Evolutionary conservation across 2,329 filamentous ascomycete genomes (phyloP).

Genomic region (Ophiocordyceps camponoti-leonardi): DNA sequence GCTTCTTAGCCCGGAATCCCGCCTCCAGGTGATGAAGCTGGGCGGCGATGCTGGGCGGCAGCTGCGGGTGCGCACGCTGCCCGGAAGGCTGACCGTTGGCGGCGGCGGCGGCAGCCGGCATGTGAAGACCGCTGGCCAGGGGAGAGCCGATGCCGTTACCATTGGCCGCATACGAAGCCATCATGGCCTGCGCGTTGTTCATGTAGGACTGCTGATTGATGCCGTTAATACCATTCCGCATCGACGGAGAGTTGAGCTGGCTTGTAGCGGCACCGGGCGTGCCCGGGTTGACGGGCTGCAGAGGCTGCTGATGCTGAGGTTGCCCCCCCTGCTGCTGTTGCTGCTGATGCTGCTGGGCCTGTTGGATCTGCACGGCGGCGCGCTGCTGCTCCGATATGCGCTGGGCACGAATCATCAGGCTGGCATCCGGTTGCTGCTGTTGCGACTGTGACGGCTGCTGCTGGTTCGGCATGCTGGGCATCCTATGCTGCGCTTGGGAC

Average conservation of each 20-base stretch:
- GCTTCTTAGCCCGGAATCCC: constrained; percentile 33
- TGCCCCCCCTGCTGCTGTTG: constrained; percentile 5
- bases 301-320: constrained; percentile 20
- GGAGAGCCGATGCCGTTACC: constrained; percentile 25
- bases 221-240: constrained; percentile 23
- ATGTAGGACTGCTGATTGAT: constrained; percentile 35
- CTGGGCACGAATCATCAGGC: constrained; percentile 44
- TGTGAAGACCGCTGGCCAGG: constrained; percentile 26
- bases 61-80: constrained; percentile 21
- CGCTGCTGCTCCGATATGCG: constrained; percentile 50
- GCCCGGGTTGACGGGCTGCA: constrained; percentile 12
- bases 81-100: constrained; percentile 25
- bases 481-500: constrained; percentile 45
- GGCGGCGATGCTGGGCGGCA: constrained; percentile 27
- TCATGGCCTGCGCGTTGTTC: constrained; percentile 33
- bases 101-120: constrained; percentile 24
- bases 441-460: constrained; percentile 29
- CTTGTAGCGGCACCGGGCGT: constrained; percentile 15
- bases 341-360: constrained; percentile 16
- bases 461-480: constrained; percentile 26
- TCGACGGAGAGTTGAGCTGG: constrained; percentile 26
- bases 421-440: constrained; percentile 29
- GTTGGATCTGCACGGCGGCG: constrained; percentile 29
- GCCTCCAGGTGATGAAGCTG: constrained; percentile 35
- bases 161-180: constrained; percentile 29